Base-by-base conservation (phyloP, 1,284 basidiomycete species). In the Pyrrhoderma lamaoense region DNA sequence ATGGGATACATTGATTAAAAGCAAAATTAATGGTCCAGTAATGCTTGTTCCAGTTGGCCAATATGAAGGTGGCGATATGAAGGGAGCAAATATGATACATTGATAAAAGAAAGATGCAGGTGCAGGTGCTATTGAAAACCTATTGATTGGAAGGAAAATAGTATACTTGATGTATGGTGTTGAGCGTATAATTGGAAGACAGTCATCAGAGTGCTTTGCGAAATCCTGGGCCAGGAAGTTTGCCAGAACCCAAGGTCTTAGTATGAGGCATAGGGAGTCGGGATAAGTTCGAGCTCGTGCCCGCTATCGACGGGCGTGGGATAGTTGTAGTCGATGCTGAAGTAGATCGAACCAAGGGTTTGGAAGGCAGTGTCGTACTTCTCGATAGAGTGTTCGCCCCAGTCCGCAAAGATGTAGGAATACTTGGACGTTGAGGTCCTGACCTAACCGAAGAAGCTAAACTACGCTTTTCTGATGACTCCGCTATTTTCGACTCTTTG, bases 371-470 rank as follows among this genome's bases (percentile, higher is more conserved):
- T 21, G 23, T 18, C 14, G 43, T 5, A 43, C 19, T 25, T 37
- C 45, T 42, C 14, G 31, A 36, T 27, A 40, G 22, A 3, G 19
- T 18, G 14, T 36, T 22, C 21, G 16, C n/a, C 38, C 13, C 42
- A 21, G 31, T 34, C 14, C 22, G 38, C 4, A 3, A 18, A 34
- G 38, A 40, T n/a, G 36, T 8, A 36, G 8, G 31, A 25, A 23
- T 38, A 16, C 36, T 44, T 16, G 49, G 49, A 8, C 49, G 49
- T 7, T 45, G 49, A 18, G 35, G 44, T 45, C 49, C 43, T 3
- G 49, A 22, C 22, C 34, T 51, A 2, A 14, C 21, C 35, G 19
- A 25, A 19, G 35, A 8, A 16, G 21, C 35, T 14, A 43, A 23
- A 37, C 19, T 42, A 8, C n/a, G 35, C 21, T 9, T 39, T n/a